These are phyloP conservation scores for Pistacia vera DNA, from an alignment of 345 rosid genomes.

Conservation along the genomic window DNA sequence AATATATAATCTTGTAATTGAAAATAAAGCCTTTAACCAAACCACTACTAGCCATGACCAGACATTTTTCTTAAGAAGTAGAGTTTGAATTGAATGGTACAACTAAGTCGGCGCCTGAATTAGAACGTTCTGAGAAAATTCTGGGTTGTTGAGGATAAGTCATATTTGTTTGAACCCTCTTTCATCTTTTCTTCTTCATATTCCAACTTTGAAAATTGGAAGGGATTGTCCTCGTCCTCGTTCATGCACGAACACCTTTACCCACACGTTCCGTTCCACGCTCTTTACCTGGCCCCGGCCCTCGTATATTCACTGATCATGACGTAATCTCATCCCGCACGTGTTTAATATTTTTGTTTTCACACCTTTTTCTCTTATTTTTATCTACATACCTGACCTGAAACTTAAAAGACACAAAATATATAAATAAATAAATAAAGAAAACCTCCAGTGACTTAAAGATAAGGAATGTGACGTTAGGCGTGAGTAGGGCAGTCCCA, in stretches of 20 bases:
- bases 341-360: conserved; percentile 2
- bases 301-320: neutral
- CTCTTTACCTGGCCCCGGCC: neutral
- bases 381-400: too few relatives aligned
- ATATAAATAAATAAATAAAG: too few relatives aligned
- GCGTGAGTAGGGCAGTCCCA: neutral
- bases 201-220: neutral
- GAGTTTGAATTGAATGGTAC: too few relatives aligned
- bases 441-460: conserved; percentile 1
- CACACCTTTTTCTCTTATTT: neutral
- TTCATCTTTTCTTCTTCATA: too few relatives aligned
- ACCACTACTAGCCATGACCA: too few relatives aligned
- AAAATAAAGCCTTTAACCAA: too few relatives aligned
- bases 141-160: neutral
- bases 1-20: too few relatives aligned
- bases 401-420: too few relatives aligned
- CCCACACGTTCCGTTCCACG: neutral
- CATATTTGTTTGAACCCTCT: neutral
- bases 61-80: too few relatives aligned
- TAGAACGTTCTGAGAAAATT: too few relatives aligned
- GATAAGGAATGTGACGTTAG: conserved; percentile 15
- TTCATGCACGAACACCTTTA: neutral
- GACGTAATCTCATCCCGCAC: neutral
- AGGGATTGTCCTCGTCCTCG: neutral
- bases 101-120: too few relatives aligned